Percentiles rank a stretch among this genome's conserved stretches.
These are phyloP conservation scores for Sphaerosporella brunnea DNA, from an alignment of 495 filamentous ascomycete species.

Conservation along the genomic window DNA sequence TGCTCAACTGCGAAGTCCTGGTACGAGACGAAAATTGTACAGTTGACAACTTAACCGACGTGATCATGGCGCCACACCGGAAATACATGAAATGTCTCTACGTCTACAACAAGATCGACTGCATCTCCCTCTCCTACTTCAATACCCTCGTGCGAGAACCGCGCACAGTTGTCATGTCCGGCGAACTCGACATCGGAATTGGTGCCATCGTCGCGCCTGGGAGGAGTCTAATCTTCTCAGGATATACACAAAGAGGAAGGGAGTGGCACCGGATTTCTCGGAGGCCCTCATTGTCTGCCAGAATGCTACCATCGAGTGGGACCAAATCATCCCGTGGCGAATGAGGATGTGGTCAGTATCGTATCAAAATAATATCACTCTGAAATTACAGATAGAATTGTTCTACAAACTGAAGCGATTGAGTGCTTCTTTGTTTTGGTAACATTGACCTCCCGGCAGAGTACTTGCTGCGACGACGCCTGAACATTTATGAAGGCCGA, in stretches of 20 bases:
- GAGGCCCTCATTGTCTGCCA: constrained; percentile 87
- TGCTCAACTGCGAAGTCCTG: constrained; percentile 91
- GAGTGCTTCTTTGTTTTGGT: too few species aligned
- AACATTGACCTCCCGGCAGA: too few species aligned
- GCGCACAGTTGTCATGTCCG: constrained; percentile 90
- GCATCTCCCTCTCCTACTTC: constrained; percentile 79
- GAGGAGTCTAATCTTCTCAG: constrained; percentile 79
- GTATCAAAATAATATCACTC: constrained; percentile 63
- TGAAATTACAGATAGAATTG: too few species aligned
- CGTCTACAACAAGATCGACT: constrained; percentile 99
- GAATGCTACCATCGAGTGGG: constrained; percentile 86
- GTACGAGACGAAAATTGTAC: constrained; percentile 89
- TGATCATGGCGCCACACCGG: constrained; percentile 96
- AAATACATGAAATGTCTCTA: constrained; percentile 95
- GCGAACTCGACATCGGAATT: constrained; percentile 93
- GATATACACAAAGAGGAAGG: constrained; percentile 96
- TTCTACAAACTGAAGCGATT: too few species aligned
- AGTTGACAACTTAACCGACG: constrained; percentile 96
- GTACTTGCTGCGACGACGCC: too few species aligned
- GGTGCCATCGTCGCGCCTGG: constrained; percentile 91
- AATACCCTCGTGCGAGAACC: constrained; percentile 82
- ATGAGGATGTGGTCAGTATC: constrained; percentile 96
- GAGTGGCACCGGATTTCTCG: constrained; percentile 71
- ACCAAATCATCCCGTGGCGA: constrained; percentile 64
- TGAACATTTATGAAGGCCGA: too few species aligned